phyloP scores from a whole-genome alignment of 1,284 basidiomycete genomes.

The Fereydounia khargensis region DNA sequence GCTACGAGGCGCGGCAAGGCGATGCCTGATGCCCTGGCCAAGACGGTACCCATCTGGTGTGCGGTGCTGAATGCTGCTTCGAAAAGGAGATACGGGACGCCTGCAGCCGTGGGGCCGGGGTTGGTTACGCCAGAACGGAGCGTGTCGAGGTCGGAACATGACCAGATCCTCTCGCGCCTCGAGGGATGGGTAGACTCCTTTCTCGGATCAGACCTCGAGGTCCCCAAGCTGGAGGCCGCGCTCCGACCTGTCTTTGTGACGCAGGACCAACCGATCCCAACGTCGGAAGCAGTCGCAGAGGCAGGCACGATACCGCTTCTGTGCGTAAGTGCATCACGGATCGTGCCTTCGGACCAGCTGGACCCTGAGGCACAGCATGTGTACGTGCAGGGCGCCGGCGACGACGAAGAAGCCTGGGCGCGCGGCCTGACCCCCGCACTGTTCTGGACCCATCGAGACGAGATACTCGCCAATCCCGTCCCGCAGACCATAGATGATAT shows the following conservation, averaged over 20 bases:
- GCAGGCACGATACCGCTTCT: conserved; percentile 64
- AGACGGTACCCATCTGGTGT: conserved; percentile 96
- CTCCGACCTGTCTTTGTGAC: conserved; percentile 69
- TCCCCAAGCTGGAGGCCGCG: conserved; percentile 61
- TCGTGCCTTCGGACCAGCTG: no score
- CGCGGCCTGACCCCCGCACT: conserved; percentile 71
- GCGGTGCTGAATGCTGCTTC: conserved; percentile 78
- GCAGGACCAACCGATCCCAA: conserved; percentile 13
- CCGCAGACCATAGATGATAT: conserved; percentile 62
- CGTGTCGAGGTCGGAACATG: conserved; percentile 38
- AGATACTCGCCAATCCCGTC: conserved; percentile 62
- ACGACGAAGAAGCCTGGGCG: conserved; percentile 84
- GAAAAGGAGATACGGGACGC: conserved; percentile 7
- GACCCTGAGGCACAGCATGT: no score
- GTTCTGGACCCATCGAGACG: conserved; percentile 68
- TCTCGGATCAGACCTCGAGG: conserved; percentile 59
- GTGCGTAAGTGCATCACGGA: conserved; percentile 74
- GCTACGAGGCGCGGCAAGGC: conserved; percentile 90
- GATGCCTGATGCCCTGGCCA: conserved; percentile 88
- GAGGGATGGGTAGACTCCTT: conserved; percentile 69
- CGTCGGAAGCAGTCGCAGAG: not conserved
- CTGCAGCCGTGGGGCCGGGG: conserved; percentile 34
- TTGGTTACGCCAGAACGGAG: conserved; percentile 40
- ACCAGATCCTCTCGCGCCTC: conserved; percentile 68
- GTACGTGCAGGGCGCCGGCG: conserved; percentile 84